phyloP scores from a whole-genome alignment of 768 basidiomycete species.

The Galerina marginata region DNA sequence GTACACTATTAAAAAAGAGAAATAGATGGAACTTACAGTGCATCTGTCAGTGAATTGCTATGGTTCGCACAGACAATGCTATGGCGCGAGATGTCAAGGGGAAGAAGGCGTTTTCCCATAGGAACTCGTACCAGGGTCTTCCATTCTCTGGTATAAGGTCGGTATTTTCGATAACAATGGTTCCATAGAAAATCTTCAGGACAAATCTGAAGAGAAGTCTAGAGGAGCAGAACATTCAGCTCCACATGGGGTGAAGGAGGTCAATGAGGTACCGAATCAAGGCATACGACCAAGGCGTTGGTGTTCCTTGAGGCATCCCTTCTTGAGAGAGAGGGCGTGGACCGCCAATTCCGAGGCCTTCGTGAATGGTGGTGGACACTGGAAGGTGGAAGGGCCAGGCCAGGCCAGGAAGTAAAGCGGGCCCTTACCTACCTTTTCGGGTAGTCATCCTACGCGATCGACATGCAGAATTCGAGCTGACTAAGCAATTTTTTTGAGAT shows the following conservation, averaged over 20 bases:
- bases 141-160: slow-evolving; percentile 75
- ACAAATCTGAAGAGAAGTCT: slow-evolving; percentile 81
- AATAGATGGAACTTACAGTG: slow-evolving; percentile 58
- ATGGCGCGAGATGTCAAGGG: not conserved
- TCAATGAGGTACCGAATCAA: slow-evolving; percentile 57
- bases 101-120: not conserved
- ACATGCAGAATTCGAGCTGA: slow-evolving; percentile 25
- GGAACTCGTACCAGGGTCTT: slow-evolving; percentile 62
- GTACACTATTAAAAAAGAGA: not conserved
- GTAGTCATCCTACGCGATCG: not conserved
- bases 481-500: slow-evolving; percentile 37
- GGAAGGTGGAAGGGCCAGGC: not conserved
- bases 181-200: slow-evolving; percentile 89
- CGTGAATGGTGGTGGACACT: not conserved
- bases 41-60: slow-evolving; percentile 85
- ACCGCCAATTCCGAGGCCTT: not conserved
- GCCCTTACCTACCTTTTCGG: slow-evolving; percentile 5
- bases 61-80: slow-evolving; percentile 90
- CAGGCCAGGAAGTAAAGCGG: too few relatives aligned
- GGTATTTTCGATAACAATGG: slow-evolving; percentile 83
- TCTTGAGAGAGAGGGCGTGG: not conserved
- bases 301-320: slow-evolving; percentile 35
- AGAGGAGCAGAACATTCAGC: not conserved
- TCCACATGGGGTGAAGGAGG: not conserved
- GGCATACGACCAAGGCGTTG: slow-evolving; percentile 55